phyloP scores from a whole-genome alignment of 176 grass and related monocot species.

The Oryza rufipogon region DNA sequence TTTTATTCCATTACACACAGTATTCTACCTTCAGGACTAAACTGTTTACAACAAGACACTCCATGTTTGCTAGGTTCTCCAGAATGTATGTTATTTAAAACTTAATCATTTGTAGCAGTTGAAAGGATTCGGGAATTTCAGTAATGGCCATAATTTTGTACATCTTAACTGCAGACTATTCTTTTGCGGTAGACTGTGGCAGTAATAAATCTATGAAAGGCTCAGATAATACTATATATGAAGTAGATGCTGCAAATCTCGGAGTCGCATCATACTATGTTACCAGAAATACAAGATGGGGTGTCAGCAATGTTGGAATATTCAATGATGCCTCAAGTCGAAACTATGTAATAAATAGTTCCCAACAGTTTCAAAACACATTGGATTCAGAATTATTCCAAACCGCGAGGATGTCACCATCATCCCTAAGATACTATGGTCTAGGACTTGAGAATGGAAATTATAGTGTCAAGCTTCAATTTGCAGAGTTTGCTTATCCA shows the following conservation, averaged over 20 bases:
- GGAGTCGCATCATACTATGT: slow-evolving; percentile 68
- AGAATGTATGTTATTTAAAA: slow-evolving; percentile 46
- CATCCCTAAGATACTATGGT: slow-evolving; percentile 88
- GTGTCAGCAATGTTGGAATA: slow-evolving; percentile 68
- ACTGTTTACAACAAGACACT: slow-evolving; percentile 67
- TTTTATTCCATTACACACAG: slow-evolving; percentile 24
- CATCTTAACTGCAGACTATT: slow-evolving; percentile 56
- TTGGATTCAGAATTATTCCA: slow-evolving; percentile 63
- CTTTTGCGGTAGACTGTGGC: slow-evolving; percentile 73
- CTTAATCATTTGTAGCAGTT: neutral
- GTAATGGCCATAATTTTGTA: neutral
- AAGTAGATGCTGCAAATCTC: slow-evolving; percentile 54
- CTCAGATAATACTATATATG: slow-evolving; percentile 58
- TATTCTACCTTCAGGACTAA: slow-evolving; percentile 53
- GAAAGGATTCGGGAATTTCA: neutral
- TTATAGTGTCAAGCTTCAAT: slow-evolving; percentile 75
- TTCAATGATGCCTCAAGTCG: slow-evolving; percentile 51
- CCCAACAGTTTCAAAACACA: slow-evolving; percentile 58
- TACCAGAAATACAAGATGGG: slow-evolving; percentile 59
- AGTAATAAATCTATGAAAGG: slow-evolving; percentile 43
- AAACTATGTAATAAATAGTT: slow-evolving; percentile 45
- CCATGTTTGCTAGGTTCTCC: slow-evolving; percentile 41
- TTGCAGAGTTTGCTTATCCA: slow-evolving; percentile 59
- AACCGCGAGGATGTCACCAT: slow-evolving; percentile 73
- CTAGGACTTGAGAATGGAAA: slow-evolving; percentile 94